Percentiles rank a stretch among this genome's conserved stretches.
Evolutionary conservation across 1,139 yeast genomes (phyloP).

Genomic region (Scheffersomyces segobiensis): DNA sequence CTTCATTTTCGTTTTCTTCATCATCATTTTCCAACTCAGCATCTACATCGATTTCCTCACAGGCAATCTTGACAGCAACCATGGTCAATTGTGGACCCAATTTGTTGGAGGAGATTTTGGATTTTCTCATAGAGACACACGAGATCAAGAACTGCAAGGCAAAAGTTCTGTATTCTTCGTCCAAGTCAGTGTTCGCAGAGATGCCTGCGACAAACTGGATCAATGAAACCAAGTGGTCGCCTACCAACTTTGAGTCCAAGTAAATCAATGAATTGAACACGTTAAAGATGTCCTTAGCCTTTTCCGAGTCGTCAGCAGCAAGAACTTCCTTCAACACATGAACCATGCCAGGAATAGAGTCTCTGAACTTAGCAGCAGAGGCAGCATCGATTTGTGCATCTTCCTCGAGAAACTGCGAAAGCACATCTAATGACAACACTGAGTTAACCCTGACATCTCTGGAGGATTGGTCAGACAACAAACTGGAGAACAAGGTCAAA

Average conservation of each 20-base stretch:
- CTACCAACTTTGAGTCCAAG: conserved; percentile 75
- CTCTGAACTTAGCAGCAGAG: conserved; percentile 60
- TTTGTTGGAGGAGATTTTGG: conserved; percentile 56
- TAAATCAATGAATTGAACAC: conserved; percentile 79
- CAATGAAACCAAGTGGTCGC: conserved; percentile 71
- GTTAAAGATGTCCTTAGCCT: conserved; percentile 77
- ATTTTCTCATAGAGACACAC: conserved; percentile 70
- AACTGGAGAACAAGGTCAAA: conserved; percentile 63
- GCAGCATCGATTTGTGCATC: conserved; percentile 46
- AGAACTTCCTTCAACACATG: conserved; percentile 78
- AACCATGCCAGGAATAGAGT: conserved; percentile 78
- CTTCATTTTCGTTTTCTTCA: conserved; percentile 91
- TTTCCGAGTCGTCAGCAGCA: conserved; percentile 66
- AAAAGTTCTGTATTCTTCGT: conserved; percentile 79
- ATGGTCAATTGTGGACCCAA: conserved; percentile 79
- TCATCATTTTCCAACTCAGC: conserved; percentile 77
- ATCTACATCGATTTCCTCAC: conserved; percentile 74
- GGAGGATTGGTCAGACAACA: conserved; percentile 68
- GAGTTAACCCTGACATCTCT: conserved; percentile 80
- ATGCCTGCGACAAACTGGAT: conserved; percentile 76
- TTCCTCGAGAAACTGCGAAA: conserved; percentile 68
- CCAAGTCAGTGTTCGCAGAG: conserved; percentile 64
- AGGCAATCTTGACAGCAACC: conserved; percentile 73
- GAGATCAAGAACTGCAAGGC: conserved; percentile 86
- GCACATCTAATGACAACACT: conserved; percentile 76